phyloP scores from a whole-genome alignment of 2,329 filamentous ascomycete species.

The Botrytis byssoidea region DNA sequence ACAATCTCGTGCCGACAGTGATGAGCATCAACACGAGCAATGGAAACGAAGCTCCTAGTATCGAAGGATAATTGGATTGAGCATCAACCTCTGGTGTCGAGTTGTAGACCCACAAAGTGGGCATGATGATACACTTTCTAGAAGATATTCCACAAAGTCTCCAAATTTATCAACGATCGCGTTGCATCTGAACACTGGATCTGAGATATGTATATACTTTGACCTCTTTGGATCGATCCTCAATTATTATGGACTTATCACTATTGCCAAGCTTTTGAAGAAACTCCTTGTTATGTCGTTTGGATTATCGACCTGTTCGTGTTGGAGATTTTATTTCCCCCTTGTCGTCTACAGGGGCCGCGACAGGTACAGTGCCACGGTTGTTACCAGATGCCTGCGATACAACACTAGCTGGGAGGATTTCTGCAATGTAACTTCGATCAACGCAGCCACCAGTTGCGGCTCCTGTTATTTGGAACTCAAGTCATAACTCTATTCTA shows the following conservation, averaged over 20 bases:
- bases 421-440: background rate
- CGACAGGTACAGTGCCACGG: background rate
- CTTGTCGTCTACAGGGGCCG: constrained; percentile 2
- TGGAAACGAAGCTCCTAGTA: constrained; percentile 1
- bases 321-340: background rate
- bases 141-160: background rate
- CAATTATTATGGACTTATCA: background rate
- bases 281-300: background rate
- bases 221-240: background rate
- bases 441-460: background rate
- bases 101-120: constrained; percentile 20
- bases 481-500: background rate
- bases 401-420: background rate
- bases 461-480: background rate
- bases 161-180: background rate
- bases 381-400: background rate
- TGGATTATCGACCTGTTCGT: background rate
- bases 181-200: background rate
- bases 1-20: background rate
- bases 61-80: constrained; percentile 10
- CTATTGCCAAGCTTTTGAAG: background rate
- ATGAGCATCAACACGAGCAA: constrained; percentile 13
- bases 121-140: constrained; percentile 8
- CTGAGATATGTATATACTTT: constrained; percentile 13
- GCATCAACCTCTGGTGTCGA: constrained; percentile 12